These are phyloP conservation scores for Pezicula radicicola DNA, from an alignment of 2,329 filamentous ascomycete genomes.

Conservation along the genomic window DNA sequence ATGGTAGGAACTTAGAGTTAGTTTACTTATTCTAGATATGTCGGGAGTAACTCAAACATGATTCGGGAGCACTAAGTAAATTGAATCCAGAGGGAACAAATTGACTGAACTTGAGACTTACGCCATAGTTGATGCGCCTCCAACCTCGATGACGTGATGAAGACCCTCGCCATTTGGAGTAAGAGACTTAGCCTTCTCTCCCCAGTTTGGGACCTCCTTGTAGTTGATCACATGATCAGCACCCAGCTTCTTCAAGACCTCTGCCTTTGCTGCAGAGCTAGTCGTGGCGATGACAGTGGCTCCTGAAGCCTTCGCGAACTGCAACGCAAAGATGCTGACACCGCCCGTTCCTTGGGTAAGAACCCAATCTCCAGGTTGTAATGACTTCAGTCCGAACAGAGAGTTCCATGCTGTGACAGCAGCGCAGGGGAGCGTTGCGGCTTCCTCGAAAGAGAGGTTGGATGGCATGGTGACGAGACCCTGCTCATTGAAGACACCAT, in stretches of 20 bases:
- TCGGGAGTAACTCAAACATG: no score
- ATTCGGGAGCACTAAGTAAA: no score
- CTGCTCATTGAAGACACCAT: constrained; percentile 47
- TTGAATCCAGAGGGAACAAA: no score
- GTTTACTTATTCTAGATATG: no score
- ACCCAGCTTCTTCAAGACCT: constrained; percentile 34
- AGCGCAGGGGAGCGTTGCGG: constrained; percentile 48
- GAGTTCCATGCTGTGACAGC: constrained; percentile 57
- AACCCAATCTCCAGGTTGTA: constrained; percentile 33
- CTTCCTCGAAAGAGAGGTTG: constrained; percentile 43
- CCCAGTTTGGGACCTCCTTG: constrained; percentile 36
- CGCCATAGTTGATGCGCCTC: constrained; percentile 34
- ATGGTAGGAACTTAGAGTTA: no score
- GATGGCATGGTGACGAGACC: constrained; percentile 58
- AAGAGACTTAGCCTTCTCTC: constrained; percentile 31
- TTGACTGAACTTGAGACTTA: no score
- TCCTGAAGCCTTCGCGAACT: constrained; percentile 38
- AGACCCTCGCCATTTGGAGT: constrained; percentile 35
- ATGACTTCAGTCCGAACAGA: constrained; percentile 43
- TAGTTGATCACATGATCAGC: constrained; percentile 44
- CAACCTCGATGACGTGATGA: constrained; percentile 41
- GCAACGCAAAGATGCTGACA: constrained; percentile 34
- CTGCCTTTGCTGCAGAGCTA: constrained; percentile 32
- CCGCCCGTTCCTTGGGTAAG: constrained; percentile 41
- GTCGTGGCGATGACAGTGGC: constrained; percentile 41